Conservation (phyloP, 2,329 filamentous ascomycete species). For the Hypoxylon sp. region DNA sequence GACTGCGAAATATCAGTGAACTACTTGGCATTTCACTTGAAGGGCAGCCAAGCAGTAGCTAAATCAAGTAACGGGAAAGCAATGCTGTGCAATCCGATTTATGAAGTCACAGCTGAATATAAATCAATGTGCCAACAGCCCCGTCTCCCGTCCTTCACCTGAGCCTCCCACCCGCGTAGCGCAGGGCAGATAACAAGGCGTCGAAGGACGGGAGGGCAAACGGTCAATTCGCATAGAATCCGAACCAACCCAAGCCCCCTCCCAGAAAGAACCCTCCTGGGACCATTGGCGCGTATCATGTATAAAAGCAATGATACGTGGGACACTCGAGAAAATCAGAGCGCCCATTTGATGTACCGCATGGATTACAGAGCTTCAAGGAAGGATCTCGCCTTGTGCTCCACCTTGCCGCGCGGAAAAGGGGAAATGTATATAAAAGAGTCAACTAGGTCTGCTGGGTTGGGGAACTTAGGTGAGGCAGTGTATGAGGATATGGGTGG, state of each 20-base stretch:
- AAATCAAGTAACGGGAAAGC: neutral
- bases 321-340: constrained; percentile 24
- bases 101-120: constrained; percentile 6
- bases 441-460: neutral
- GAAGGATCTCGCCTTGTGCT: constrained; percentile 82
- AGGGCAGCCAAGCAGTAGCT: neutral
- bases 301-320: constrained; percentile 39
- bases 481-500: neutral
- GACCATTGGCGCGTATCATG: constrained; percentile 48
- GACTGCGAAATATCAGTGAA: no score
- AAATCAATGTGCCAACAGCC: constrained; percentile 63
- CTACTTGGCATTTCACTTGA: no score
- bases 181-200: constrained; percentile 58
- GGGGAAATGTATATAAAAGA: neutral
- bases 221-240: constrained; percentile 58
- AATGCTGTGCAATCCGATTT: neutral
- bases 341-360: constrained; percentile 71
- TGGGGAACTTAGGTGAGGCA: no score
- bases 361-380: constrained; percentile 84
- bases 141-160: constrained; percentile 55
- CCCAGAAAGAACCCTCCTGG: constrained; percentile 52
- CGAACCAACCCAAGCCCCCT: constrained; percentile 55
- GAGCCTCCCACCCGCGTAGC: constrained; percentile 36
- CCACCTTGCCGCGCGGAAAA: constrained; percentile 79
- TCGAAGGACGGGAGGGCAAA: constrained; percentile 59